Percentiles rank a stretch among this genome's conserved stretches.
Conservation (phyloP, 208 protist genomes). For the Porcisia deanei region DNA sequence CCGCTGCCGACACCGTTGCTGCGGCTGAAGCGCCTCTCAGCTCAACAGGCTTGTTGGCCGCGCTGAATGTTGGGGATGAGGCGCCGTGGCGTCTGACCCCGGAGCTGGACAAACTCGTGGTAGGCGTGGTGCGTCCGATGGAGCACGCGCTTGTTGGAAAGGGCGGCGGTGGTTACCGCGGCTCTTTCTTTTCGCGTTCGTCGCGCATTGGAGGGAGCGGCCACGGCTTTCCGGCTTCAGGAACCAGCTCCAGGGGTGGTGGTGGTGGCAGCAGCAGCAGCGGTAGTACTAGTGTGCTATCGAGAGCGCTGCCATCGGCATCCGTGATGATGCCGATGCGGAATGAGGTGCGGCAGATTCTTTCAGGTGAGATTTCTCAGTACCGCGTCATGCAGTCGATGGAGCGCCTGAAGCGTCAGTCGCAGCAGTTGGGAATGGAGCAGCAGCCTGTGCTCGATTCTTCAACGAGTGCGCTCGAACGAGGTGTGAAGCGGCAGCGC, state of each 20-base stretch:
- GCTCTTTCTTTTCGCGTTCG: conserved; percentile 4
- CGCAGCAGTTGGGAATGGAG: background rate
- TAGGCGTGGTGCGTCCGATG: conserved; percentile 24
- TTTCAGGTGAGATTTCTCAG: conserved; percentile 52
- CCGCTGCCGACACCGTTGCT: background rate
- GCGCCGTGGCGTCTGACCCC: conserved; percentile 48
- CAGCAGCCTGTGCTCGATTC: background rate
- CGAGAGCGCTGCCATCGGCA: background rate
- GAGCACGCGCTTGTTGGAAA: conserved; percentile 11
- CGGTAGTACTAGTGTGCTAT: background rate
- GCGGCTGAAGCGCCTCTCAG: background rate
- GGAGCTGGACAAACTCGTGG: conserved; percentile 42
- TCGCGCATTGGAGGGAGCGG: conserved; percentile 1
- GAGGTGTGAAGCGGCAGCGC: conserved; percentile 5
- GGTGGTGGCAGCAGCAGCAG: background rate
- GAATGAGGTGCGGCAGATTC: conserved; percentile 47
- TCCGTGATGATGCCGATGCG: conserved; percentile 40
- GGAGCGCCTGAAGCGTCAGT: conserved; percentile 15
- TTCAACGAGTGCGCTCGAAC: background rate
- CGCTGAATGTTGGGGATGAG: conserved; percentile 13
- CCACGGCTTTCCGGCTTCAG: background rate
- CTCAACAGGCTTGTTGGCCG: background rate
- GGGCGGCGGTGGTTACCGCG: background rate
- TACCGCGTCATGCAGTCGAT: conserved; percentile 30
- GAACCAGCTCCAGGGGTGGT: background rate